phyloP scores from a whole-genome alignment of 1,284 basidiomycete species.

The Dichomitus squalens region DNA sequence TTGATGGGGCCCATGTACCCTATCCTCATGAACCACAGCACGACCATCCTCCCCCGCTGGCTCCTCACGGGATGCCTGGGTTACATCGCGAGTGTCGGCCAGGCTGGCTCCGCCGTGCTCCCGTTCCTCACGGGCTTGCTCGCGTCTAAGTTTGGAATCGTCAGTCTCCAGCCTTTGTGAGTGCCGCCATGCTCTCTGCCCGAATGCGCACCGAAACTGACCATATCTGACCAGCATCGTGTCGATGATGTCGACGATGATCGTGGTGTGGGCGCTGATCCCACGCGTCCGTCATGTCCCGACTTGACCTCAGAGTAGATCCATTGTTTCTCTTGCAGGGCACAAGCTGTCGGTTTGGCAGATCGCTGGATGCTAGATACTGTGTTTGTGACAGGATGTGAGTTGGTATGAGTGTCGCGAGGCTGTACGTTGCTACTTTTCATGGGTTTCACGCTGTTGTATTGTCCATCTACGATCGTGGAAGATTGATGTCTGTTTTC shows the following conservation, averaged over 20 bases:
- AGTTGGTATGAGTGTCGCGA: not conserved
- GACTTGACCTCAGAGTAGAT: not conserved
- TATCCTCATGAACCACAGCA: slow-evolving; percentile 60
- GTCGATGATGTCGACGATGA: slow-evolving; percentile 36
- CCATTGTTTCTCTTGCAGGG: not conserved
- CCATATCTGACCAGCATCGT: slow-evolving; percentile 21
- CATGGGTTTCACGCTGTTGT: not conserved
- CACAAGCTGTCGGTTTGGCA: not conserved
- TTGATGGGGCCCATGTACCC: slow-evolving; percentile 58
- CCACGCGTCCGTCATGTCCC: slow-evolving; percentile 30
- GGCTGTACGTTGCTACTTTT: too few relatives aligned
- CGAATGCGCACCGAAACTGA: too few relatives aligned
- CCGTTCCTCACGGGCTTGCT: slow-evolving; percentile 67
- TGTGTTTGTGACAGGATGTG: not conserved
- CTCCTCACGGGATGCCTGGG: slow-evolving; percentile 68
- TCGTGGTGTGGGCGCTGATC: slow-evolving; percentile 35
- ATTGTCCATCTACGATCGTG: too few relatives aligned
- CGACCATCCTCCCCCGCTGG: slow-evolving; percentile 60
- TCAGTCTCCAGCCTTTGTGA: slow-evolving; percentile 60
- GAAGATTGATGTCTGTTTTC: too few relatives aligned
- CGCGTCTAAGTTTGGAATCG: slow-evolving; percentile 56
- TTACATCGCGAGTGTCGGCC: slow-evolving; percentile 67
- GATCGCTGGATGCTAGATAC: not conserved
- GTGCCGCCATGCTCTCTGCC: slow-evolving; percentile 26
- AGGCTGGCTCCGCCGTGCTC: slow-evolving; percentile 65